Percentiles rank a stretch among this genome's conserved stretches.
phyloP scores from a whole-genome alignment of 257 asterid genomes.

The Ajuga chamaepitys region DNA sequence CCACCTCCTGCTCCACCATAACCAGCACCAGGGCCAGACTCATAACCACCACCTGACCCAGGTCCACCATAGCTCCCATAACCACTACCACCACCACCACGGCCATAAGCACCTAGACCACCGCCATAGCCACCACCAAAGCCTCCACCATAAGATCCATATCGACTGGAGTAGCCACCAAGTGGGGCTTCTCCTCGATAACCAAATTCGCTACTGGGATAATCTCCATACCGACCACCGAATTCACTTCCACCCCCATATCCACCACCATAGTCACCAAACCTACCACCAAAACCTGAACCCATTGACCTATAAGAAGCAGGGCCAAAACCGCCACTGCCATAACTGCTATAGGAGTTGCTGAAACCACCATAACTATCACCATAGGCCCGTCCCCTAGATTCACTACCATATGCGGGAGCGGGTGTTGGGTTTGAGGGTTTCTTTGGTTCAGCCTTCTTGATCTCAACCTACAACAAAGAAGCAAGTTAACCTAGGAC shows the following conservation, averaged over 20 bases:
- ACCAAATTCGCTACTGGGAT: slow-evolving; percentile 64
- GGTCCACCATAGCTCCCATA: slow-evolving; percentile 66
- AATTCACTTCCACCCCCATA: slow-evolving; percentile 59
- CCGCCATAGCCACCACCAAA: slow-evolving; percentile 64
- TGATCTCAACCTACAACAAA: slow-evolving; percentile 99
- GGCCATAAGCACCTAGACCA: slow-evolving; percentile 77
- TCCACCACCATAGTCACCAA: slow-evolving; percentile 78
- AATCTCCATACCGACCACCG: slow-evolving; percentile 84
- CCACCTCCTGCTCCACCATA: slow-evolving; percentile 77
- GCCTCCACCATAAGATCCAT: slow-evolving; percentile 72
- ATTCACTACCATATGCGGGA: slow-evolving; percentile 82
- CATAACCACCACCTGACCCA: slow-evolving; percentile 73
- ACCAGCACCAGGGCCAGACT: slow-evolving; percentile 67
- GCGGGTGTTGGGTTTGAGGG: slow-evolving; percentile 88
- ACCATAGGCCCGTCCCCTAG: slow-evolving; percentile 83
- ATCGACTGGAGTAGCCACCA: slow-evolving; percentile 74
- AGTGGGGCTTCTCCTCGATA: slow-evolving; percentile 73
- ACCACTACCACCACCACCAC: slow-evolving; percentile 73
- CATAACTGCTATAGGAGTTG: slow-evolving; percentile 57
- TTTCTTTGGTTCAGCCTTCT: slow-evolving; percentile 99
- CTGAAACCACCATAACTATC: slow-evolving; percentile 76
- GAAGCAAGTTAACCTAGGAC: slow-evolving; percentile 91
- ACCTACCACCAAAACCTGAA: slow-evolving; percentile 72
- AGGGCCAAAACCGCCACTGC: slow-evolving; percentile 84
- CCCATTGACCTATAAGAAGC: slow-evolving; percentile 87